phyloP scores from a whole-genome alignment of 441 rosid species.

The Eruca vesicaria region DNA sequence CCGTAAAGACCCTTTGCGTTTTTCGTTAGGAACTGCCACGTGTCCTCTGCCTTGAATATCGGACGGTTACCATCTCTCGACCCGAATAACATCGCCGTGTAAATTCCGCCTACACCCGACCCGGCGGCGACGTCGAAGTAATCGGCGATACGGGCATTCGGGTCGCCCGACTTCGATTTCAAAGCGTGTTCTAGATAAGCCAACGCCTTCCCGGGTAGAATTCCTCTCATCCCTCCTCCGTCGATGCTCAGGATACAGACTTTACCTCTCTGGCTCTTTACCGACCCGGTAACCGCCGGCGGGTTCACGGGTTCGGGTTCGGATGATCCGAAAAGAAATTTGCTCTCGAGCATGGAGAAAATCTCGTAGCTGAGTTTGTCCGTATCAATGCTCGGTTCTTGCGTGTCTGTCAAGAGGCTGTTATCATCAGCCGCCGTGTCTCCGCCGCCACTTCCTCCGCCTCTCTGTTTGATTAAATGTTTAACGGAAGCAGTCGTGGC shows the following conservation, averaged over 20 bases:
- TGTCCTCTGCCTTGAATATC: constrained; percentile 70
- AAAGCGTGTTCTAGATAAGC: constrained; percentile 76
- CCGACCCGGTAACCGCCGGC: constrained; percentile 34
- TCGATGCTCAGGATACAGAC: constrained; percentile 79
- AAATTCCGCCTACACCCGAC: constrained; percentile 83
- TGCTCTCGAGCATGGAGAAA: constrained; percentile 89
- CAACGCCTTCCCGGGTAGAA: constrained; percentile 78
- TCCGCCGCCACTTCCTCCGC: constrained; percentile 19
- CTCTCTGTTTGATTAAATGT: constrained; percentile 33
- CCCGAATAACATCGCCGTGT: constrained; percentile 85
- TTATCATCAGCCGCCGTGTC: constrained; percentile 19
- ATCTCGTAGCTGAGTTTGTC: constrained; percentile 96
- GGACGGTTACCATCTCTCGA: constrained; percentile 72
- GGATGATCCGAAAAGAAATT: constrained; percentile 69
- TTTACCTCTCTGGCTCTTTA: constrained; percentile 91
- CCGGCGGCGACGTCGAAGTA: constrained; percentile 93
- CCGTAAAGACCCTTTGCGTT: constrained; percentile 65
- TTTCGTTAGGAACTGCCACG: constrained; percentile 78
- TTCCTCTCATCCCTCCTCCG: constrained; percentile 90
- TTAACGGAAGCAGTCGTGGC: constrained; percentile 24
- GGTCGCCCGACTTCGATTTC: constrained; percentile 78
- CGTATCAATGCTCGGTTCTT: constrained; percentile 92
- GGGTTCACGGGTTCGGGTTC: constrained; percentile 24
- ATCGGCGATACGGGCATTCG: constrained; percentile 82
- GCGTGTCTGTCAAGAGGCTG: constrained; percentile 52